A percentile compares a stretch with the other conserved stretches of the same genome.
Conservation (phyloP, 345 rosid species). For the Erucastrum elatum region DNA sequence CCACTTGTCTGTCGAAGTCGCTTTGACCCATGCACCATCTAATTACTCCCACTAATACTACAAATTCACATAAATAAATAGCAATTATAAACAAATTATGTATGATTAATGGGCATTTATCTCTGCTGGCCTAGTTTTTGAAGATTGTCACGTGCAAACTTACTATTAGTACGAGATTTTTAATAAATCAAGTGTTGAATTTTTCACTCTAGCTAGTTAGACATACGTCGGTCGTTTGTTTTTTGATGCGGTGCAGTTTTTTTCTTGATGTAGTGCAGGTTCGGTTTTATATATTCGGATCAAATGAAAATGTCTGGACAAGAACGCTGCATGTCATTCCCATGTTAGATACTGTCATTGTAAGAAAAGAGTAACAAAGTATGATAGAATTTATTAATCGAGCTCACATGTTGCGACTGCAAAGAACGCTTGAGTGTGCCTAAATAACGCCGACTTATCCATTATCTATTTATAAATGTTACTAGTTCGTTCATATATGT, state of each 20-base stretch:
- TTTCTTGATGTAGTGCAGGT: not conserved
- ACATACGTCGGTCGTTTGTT: conserved; percentile 1
- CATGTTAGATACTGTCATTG: conserved; percentile 33
- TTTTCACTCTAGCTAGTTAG: conserved; percentile 1
- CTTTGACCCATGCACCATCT: conserved; percentile 43
- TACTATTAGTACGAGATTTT: conserved; percentile 1
- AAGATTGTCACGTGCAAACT: conserved; percentile 29
- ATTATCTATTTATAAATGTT: not conserved
- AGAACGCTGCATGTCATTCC: conserved; percentile 25
- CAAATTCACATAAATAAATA: not conserved
- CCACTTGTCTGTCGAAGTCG: conserved; percentile 33
- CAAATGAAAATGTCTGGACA: conserved; percentile 6
- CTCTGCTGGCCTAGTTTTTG: conserved; percentile 23
- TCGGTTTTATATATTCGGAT: not conserved
- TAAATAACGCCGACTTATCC: conserved; percentile 31
- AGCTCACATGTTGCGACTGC: conserved; percentile 28
- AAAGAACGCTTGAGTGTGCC: conserved; percentile 15
- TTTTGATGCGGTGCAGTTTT: not conserved
- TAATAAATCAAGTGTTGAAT: not conserved
- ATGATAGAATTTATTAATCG: not conserved
- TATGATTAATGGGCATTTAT: conserved; percentile 20
- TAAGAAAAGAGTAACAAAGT: conserved; percentile 13
- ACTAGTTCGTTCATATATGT: not conserved
- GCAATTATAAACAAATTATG: not conserved
- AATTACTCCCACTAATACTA: conserved; percentile 31